phyloP scores from a whole-genome alignment of 2,329 filamentous ascomycete genomes.

The Sarocladium oryzae region DNA sequence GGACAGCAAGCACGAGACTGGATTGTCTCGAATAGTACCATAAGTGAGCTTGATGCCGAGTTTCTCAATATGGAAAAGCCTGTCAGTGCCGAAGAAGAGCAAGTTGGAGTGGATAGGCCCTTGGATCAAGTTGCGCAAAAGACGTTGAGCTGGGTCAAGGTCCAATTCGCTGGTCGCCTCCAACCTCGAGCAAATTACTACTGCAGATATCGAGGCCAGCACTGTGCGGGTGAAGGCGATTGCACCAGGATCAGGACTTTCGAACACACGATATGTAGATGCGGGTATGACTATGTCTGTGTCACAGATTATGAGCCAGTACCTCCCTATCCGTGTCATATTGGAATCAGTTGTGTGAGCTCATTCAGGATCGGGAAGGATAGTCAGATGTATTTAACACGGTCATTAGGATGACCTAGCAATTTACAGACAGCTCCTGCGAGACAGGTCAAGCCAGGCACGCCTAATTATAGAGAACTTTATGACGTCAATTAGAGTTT shows the following conservation, averaged over 20 bases:
- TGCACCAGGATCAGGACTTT: not conserved
- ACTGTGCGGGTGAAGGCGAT: not conserved
- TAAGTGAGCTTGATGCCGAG: slow-evolving; percentile 1
- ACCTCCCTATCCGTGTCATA: not conserved
- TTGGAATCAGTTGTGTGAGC: not conserved
- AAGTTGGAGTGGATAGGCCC: slow-evolving; percentile 1
- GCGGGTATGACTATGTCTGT: slow-evolving; percentile 1
- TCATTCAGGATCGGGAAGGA: not conserved
- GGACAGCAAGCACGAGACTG: not conserved
- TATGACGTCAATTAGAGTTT: slow-evolving; percentile 1
- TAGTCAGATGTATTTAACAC: not conserved
- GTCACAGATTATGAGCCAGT: not conserved
- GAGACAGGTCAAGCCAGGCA: not conserved
- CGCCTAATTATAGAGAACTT: slow-evolving; percentile 1
- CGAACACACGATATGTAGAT: not conserved
- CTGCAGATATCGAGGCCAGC: slow-evolving; percentile 1
- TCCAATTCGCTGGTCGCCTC: slow-evolving; percentile 1
- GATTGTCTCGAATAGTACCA: not conserved
- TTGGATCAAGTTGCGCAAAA: slow-evolving; percentile 1
- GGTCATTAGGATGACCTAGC: not conserved
- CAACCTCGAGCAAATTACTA: slow-evolving; percentile 2
- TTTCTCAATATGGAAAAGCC: slow-evolving; percentile 4
- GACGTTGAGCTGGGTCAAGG: slow-evolving; percentile 1
- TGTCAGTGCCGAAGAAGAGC: slow-evolving; percentile 1
- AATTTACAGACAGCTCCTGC: not conserved